Evolutionary conservation across 352 stramenopile genomes (phyloP), one percentile per base, ranked within the genome.

Genomic region (Phytopythium delawarense): DNA sequence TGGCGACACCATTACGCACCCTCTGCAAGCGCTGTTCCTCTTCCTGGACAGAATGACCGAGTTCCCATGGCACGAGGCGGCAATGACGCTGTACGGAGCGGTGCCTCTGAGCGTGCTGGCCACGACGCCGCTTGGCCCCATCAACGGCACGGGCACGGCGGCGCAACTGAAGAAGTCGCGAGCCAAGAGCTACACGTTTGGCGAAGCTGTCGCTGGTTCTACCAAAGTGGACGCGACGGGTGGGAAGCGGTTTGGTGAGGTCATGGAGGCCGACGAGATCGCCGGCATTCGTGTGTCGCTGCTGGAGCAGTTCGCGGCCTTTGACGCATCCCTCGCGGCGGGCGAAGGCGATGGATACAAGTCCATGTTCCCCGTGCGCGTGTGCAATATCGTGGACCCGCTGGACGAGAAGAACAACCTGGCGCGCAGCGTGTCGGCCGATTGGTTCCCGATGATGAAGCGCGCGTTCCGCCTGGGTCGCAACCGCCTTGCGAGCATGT

Each of bases 351-450:
- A 61, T 20, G 53, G 34, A 6, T 37, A 67, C 62, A 59, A 69
- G 46, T 20, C 55, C 20, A 69, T 79, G 61, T 94, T 97, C 61
- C 80, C 77, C 13, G 82, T 94, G 20, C 84, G 89, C 23, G 79
- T 76, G 20, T 94, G 88, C 66, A 97, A 97, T 65, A 85, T 97
- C 39, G 79, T 96, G 57, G 89, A 97, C 51, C 89, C 90, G 15
- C 75, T 97, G 25, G 81, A 97, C 59, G 76, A 87, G 53, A 76
- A 75, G 61, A 94, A 97, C 71, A 97, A 97, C 62, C 65, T 96
- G 45, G 87, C 81, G 37, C 83, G 86, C 23, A 92, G 83, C 57
- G 83, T 94, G 2, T 89, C 84, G 20, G 72, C 76, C 6, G 84
- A 94, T 23, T 72, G 67, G 40, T 89, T 94, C 57, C 81, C 82